A percentile compares a stretch with the other conserved stretches of the same genome.
Conservation (phyloP, 805 yeast species). For the Monosporozyma aquatica region DNA sequence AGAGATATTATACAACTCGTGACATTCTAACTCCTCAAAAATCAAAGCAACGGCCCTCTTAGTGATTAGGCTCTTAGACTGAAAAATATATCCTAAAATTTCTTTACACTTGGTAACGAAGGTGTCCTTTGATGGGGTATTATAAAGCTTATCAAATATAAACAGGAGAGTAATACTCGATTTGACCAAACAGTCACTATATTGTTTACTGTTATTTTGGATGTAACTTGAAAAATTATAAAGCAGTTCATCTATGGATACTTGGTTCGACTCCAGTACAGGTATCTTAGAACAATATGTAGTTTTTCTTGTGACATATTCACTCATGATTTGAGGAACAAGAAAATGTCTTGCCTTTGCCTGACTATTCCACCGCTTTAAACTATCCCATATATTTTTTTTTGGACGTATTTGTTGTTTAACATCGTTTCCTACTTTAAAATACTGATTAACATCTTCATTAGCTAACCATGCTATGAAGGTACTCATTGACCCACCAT, state of each 20-base stretch:
- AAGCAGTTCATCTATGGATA: too few species aligned
- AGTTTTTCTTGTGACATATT: not conserved
- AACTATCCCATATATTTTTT: not conserved
- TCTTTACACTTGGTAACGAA: not conserved
- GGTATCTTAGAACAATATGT: not conserved
- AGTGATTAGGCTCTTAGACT: not conserved
- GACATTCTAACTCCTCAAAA: not conserved
- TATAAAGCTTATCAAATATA: not conserved
- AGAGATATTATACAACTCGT: not conserved
- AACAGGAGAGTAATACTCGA: not conserved
- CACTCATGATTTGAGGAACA: not conserved
- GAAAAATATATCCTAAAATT: not conserved
- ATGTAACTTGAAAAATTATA: not conserved
- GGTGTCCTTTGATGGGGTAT: not conserved
- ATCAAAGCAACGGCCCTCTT: not conserved
- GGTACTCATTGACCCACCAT: conserved; percentile 19
- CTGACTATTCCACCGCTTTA: not conserved
- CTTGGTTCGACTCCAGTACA: not conserved
- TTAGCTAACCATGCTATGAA: conserved; percentile 41
- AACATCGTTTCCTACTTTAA: too few species aligned
- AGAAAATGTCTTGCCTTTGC: not conserved
- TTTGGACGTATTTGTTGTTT: too few species aligned
- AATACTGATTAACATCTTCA: conserved; percentile 2
- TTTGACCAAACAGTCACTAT: not conserved
- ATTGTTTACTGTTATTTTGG: not conserved